Evolutionary conservation across 148 eudicot genomes (phyloP), one percentile per base, ranked within the genome.

Genomic region (Rhododendron simsii): DNA sequence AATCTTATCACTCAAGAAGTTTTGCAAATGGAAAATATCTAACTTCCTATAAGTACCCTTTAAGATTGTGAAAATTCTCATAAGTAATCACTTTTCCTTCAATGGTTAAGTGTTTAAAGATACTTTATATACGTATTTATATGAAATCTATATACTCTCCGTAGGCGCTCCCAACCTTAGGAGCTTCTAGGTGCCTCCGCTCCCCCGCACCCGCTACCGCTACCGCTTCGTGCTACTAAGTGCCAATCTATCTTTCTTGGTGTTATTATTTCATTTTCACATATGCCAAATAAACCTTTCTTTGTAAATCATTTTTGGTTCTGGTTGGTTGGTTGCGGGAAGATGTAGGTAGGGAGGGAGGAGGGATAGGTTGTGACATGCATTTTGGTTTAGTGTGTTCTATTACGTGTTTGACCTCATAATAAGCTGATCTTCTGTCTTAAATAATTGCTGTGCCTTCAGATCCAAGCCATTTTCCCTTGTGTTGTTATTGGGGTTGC

Each of bases 351-450:
- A 51, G 15, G 75, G 37, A 63, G 71, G 39, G 15, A 28, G 26
- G 82, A 28, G 26, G 82, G 35, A 20, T 28, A 50, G 11, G 53
- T 57, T 80, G 5, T 13, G 63, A 51, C 41, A 51, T 80, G 82
- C 10, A 50, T 80, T 1, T 21, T 23, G 28, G 28, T 21, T 63
- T 30, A 33, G 48, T 57, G 35, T 57, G 50, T 20, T 84, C 21
- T 65, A 4, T 61, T 48, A 23, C 15, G 48, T 48, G 57, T 44
- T 48, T 48, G 79, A 51, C 51, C 78, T 67, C 48, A 81, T 85
- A 33, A 65, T 23, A 86, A 86, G 67, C 53, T 86, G 33, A 73
- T 30, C 44, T 53, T 84, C 57, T 48, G 28, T 79, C n/a, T 80
- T n/a, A 61, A 35, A 59, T 85, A 33, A 18, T n/a, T 63, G 16